These are phyloP conservation scores for Eucalyptus brandiana DNA, from an alignment of 345 rosid genomes.

Conservation along the genomic window DNA sequence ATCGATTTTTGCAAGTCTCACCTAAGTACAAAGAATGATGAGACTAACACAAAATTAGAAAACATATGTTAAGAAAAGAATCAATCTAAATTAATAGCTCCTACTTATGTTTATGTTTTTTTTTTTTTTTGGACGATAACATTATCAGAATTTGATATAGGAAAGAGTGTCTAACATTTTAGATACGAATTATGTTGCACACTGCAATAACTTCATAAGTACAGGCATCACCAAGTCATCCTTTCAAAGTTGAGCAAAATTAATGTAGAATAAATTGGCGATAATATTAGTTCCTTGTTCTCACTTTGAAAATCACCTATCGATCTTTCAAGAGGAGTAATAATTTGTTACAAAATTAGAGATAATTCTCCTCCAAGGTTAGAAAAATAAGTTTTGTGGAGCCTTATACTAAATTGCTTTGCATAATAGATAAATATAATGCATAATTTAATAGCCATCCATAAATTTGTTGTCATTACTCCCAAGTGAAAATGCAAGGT, in stretches of 20 bases:
- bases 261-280: not conserved
- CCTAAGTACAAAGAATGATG: not conserved
- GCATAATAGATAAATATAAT: not conserved
- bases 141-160: not conserved
- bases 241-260: not conserved
- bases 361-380: not conserved
- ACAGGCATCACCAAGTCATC: not conserved
- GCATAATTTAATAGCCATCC: not conserved
- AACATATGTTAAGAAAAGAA: not conserved
- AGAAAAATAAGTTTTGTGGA: not conserved
- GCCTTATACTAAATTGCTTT: not conserved
- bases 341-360: not conserved
- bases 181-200: not conserved
- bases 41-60: not conserved
- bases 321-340: not conserved
- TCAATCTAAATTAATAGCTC: not conserved
- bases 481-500: not conserved
- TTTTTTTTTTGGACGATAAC: not conserved
- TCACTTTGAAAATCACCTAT: not conserved
- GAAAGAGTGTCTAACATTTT: not conserved
- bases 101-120: not conserved
- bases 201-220: not conserved
- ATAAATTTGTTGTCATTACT: not conserved
- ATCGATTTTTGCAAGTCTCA: not conserved
- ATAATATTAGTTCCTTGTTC: not conserved